Base-by-base conservation (phyloP, 2,329 filamentous ascomycete species). In the Cytospora mali region DNA sequence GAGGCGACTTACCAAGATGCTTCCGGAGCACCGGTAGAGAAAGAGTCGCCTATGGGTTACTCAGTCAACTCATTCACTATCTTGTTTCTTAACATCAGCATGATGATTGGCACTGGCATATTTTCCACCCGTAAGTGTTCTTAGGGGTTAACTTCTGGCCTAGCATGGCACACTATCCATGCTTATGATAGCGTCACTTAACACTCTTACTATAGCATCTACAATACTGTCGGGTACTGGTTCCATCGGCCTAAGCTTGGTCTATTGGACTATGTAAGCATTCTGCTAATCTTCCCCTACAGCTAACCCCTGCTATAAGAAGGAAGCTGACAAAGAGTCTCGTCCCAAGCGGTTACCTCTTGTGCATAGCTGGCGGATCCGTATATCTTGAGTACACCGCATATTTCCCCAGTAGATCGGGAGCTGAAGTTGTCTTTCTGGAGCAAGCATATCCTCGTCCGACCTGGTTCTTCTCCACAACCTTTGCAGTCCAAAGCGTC, bases 81-180 rank as follows among this genome's bases (percentile, higher is more conserved):
- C 23, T 75, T 87, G 23, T 84, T 86, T 9, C 28, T 66, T 28
- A 88, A 88, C 66, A 71, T 88, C 54, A 83, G 80, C 61, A 83
- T 84, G 71, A 88, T 88, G 84, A 79, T 88, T 51, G 86, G 86
- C 1, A 88, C 84, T 0, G 84, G 85, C 6, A 79, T 87, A 7
- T 87, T 83, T 62, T 88, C 85, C 0, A 88, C 86, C 0, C 86
- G 61, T 64, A 25, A 39, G 61, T 53, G 18, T 1, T 9, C 1
- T 23, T 0, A 11, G 10, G 9, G 6, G 2, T n/a, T n/a, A n/a
- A 11, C 9, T 31, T 31, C 4, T 31, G 29, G 29, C 29, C 29
- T 31, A n/a, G n/a, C n/a, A n/a, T n/a, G n/a, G 29, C 29, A 7
- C 29, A 31, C 13, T 7, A 13, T 28, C 14, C 10, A 2, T 10